A percentile compares a stretch with the other conserved stretches of the same genome.
These are phyloP conservation scores for Russula brevipes DNA, from an alignment of 768 basidiomycete species.

Conservation along the genomic window DNA sequence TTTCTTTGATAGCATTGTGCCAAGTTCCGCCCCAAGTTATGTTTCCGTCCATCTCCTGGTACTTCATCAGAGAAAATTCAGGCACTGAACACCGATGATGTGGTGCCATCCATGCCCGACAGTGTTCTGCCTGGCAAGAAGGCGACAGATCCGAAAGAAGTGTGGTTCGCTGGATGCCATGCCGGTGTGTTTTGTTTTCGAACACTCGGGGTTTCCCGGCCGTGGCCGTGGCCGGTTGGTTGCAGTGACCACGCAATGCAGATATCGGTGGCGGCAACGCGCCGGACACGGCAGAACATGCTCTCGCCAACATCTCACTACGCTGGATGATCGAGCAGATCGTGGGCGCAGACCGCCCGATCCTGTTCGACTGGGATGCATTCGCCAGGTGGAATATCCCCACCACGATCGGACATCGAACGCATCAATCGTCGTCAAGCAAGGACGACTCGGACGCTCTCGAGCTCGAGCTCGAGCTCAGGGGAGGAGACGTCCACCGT, in stretches of 20 bases:
- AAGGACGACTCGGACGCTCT: neutral
- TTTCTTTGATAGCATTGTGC: slow-evolving; percentile 47
- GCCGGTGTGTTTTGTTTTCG: slow-evolving; percentile 8
- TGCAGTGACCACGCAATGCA: neutral
- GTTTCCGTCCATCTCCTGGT: slow-evolving; percentile 41
- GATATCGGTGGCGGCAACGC: slow-evolving; percentile 23
- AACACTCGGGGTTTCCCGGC: too few species aligned
- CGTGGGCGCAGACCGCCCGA: neutral
- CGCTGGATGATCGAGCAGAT: slow-evolving; percentile 25
- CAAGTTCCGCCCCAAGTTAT: slow-evolving; percentile 62
- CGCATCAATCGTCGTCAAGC: too few species aligned
- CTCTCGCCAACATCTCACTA: slow-evolving; percentile 20
- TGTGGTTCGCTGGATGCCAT: slow-evolving; percentile 26
- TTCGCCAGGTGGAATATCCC: too few species aligned
- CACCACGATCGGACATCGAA: too few species aligned
- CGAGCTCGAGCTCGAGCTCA: too few species aligned
- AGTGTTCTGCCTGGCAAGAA: neutral
- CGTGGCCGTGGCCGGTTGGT: too few species aligned
- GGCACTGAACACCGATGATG: too few species aligned
- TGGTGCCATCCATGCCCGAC: too few species aligned
- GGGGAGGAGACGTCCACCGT: neutral
- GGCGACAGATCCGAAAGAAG: slow-evolving; percentile 19
- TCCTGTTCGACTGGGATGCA: slow-evolving; percentile 11
- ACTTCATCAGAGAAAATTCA: neutral
- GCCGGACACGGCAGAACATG: neutral